Base-by-base conservation (phyloP, 495 filamentous ascomycete genomes). In the Friedmanniomyces simplex region DNA sequence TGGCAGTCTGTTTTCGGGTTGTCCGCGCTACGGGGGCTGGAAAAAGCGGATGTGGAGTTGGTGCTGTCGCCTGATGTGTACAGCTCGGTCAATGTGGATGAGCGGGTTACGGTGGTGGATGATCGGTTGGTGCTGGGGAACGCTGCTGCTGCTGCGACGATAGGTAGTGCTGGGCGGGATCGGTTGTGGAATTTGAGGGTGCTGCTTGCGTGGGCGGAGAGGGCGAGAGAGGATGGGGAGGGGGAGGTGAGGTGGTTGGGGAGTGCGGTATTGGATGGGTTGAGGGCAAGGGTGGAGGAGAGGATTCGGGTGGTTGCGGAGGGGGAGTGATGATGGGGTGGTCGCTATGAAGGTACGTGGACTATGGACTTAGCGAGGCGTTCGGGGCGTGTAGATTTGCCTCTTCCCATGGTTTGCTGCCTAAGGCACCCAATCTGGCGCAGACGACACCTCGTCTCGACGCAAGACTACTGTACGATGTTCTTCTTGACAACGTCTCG, bases 1-100 rank as follows among this genome's bases (percentile, higher is more conserved):
- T 82, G 93, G 69, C 84, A 89, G 52, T 95, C 89, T 88, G 65
- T 96, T 2, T 88, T 95, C 66, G 71, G 76, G 72, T 91, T 10
- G 71, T 75, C 1, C 72, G 81, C 13, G 76, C 50, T 68, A 22
- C 26, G 34, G 21, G 78, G 74, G 10, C 76, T 96, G 26, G 86
- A 90, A 41, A 79, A 85, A 45, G 82, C 88, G 21, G 91, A 96
- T 67, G 75, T 83, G 49, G 82, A 82, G 1, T 72, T 91, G 12
- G 81, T 96, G 8, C 73, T 96, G 21, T 82, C 84, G 13, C 73
- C 76, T 12, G 78, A 82, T 59, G 7, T 55, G 56, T 62, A 65
- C 30, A 66, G 63, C 48, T 60, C 46, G 7, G 52, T 61, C 22
- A 55, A 62, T 25, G 41, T 62, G 34, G 60, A 70, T 37, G 71